Evolutionary conservation across 192 early-diverging fungal species (phyloP).

Genomic region (Umbelopsis sp.): DNA sequence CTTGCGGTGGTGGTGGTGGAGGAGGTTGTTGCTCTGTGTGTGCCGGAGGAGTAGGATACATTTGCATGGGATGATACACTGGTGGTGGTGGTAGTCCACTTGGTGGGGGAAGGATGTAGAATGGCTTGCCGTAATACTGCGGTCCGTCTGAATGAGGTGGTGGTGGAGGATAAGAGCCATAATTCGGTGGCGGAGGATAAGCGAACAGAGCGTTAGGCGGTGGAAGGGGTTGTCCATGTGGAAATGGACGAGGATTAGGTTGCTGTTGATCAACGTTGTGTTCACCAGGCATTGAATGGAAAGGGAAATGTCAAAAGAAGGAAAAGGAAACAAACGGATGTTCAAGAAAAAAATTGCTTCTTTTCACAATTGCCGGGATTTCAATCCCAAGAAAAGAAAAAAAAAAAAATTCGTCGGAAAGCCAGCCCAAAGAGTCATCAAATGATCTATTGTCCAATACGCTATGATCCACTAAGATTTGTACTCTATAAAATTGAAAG

Average conservation of each 20-base stretch:
- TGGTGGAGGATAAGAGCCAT: background rate
- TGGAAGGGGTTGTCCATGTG: constrained; percentile 8
- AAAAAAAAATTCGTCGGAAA: background rate
- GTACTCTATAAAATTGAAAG: too few species aligned
- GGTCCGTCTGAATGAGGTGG: constrained; percentile 2
- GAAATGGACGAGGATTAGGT: background rate
- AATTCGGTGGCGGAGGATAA: constrained; percentile 7
- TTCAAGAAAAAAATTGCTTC: background rate
- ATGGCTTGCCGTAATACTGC: constrained; percentile 13
- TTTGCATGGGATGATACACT: constrained; percentile 15
- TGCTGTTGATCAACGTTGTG: background rate
- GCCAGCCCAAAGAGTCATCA: too few species aligned
- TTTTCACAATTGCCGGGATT: background rate
- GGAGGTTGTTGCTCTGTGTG: background rate
- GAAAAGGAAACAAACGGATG: background rate
- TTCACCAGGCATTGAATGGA: constrained; percentile 4
- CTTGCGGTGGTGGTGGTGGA: too few species aligned
- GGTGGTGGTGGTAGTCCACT: constrained; percentile 5
- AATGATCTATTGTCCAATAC: too few species aligned
- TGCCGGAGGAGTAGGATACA: constrained; percentile 1
- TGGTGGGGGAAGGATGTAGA: constrained; percentile 10
- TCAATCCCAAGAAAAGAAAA: background rate
- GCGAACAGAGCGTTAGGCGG: constrained; percentile 1
- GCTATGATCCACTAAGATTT: too few species aligned
- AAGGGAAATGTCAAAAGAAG: background rate